These are phyloP conservation scores for Allodekkera sacchari DNA, from an alignment of 805 yeast species.

Conservation along the genomic window DNA sequence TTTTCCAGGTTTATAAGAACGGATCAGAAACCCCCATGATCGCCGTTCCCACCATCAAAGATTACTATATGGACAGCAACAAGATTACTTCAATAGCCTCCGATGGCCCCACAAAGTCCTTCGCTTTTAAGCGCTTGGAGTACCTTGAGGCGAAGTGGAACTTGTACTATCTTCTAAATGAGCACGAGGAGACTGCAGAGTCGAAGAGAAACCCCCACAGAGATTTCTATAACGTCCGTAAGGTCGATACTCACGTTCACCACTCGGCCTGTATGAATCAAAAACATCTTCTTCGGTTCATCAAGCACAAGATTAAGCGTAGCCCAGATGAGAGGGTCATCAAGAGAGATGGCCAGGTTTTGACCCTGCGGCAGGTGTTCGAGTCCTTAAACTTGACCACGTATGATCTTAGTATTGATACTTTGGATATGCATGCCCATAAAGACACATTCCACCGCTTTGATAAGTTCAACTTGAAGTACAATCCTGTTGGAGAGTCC, in stretches of 20 bases:
- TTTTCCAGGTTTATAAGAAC: constrained; percentile 40
- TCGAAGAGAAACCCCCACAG: constrained; percentile 93
- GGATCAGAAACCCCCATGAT: constrained; percentile 31
- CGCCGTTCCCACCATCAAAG: constrained; percentile 73
- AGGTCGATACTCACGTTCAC: constrained; percentile 97
- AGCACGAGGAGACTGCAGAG: constrained; percentile 85
- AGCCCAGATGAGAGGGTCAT: constrained; percentile 85
- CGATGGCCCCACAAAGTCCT: constrained; percentile 94
- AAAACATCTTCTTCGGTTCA: constrained; percentile 88
- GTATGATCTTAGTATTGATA: constrained; percentile 91
- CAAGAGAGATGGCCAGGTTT: constrained; percentile 81
- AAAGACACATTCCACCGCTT: constrained; percentile 96
- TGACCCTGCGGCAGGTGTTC: constrained; percentile 85
- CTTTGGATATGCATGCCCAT: constrained; percentile 99
- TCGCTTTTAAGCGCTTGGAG: constrained; percentile 89
- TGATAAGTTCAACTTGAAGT: constrained; percentile 93
- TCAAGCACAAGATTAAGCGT: constrained; percentile 88
- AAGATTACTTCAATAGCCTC: constrained; percentile 65
- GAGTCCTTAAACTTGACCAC: constrained; percentile 86
- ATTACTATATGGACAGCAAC: constrained; percentile 79
- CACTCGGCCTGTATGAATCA: constrained; percentile 99
- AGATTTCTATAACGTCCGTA: constrained; percentile 93
- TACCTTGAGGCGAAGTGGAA: constrained; percentile 97
- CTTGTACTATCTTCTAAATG: constrained; percentile 77
- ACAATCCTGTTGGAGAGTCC: constrained; percentile 97